Base-by-base conservation (phyloP, 768 basidiomycete genomes). In the Pilatotrama ljubarskyi region DNA sequence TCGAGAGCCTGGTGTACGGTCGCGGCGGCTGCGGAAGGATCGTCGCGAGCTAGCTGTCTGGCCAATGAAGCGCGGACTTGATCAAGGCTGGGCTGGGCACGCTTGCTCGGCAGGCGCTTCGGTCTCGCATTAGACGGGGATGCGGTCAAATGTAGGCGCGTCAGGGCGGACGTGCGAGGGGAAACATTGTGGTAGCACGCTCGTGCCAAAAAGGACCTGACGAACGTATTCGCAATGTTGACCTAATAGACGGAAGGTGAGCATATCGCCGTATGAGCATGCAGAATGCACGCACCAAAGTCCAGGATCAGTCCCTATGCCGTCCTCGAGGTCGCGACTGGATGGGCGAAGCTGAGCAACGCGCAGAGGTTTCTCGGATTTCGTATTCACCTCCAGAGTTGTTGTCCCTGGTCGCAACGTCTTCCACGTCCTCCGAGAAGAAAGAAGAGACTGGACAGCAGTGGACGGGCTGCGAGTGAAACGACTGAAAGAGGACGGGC, bases 1-100 rank as follows among this genome's bases (percentile, higher is more conserved):
- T 49, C 43, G 36, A 65, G 52, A 17, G 52, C 55, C 11, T 41
- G 35, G 35, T 59, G 49, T 5, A 65, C 49, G 22, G 38, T 25
- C 3, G 47, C 58, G 7, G 55, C 43, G 10, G 64, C 64, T 0
- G 44, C 52, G 20, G 50, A 26, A 18, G 48, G 37, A 15, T 58
- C 22, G 24, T 29, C 29, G 17, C 51, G 22, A 20, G 25, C 32
- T 7, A 62, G 35, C 10, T 51, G 51, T 5, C 55, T 42, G 22
- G 38, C 38, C 13, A 48, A 3, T 2, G 37, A 35, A 7, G 37
- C 18, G 51, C 38, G 29, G 25, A 42, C n/a, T 7, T 25, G 29
- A 2, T 48, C 26, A 14, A 53, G 22, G 1, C n/a, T 20, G 13
- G 24, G 4, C 4, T 35, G 20, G 25, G 36, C 6, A 3, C 17